Base-by-base conservation (phyloP, 225 moss, liverwort and hornwort species). In the Antitrichia curtipendula region DNA sequence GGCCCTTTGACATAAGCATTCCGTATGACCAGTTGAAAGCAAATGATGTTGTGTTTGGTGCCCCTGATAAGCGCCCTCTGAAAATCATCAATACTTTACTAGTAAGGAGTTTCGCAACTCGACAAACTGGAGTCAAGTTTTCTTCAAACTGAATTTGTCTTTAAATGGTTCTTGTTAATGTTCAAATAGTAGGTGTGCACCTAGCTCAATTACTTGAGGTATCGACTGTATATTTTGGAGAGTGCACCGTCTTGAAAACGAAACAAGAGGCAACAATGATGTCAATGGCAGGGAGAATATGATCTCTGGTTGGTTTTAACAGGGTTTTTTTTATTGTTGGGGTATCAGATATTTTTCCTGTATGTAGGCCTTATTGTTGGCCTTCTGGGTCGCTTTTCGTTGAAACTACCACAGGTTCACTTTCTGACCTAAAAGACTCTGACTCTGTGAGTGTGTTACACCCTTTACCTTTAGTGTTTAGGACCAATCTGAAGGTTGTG, bases 51-150 rank as follows among this genome's bases (percentile, higher is more conserved):
- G 95, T 96, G 68, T 98, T 98, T 92, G 95, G 96, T 64, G 96
- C 97, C 82, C 97, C 96, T 78, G 97, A 98, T 88, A 98, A 98
- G 90, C 97, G 97, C 54, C 94, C 97, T 82, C 91, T 94, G 82
- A 94, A 95, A 85, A 91, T 98, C 34, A 94, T 98, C 87, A 98
- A 96, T 85, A 95, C 97, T 47, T 88, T 98, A 79, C 94, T 96
- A 75, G 97, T 98, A 90, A 91, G 95, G 36, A 75, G 62, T 85
- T 78, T 75, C 88, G 54, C 47, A 38, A 59, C 58, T 87, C 41
- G 18, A 71, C 29, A 64, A 82, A 66, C 60, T 88, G 32, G 50
- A 78, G 60, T 32, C 22, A 40, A 54, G 56, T 52, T 66, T 40
- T 77, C 19, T 66, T 75, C 45, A 28, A 70, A 81, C 36, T 87